Percentiles rank a stretch among this genome's conserved stretches.
Conservation (phyloP, 1,284 basidiomycete species). For the Anthracocystis panici-leucophaei region DNA sequence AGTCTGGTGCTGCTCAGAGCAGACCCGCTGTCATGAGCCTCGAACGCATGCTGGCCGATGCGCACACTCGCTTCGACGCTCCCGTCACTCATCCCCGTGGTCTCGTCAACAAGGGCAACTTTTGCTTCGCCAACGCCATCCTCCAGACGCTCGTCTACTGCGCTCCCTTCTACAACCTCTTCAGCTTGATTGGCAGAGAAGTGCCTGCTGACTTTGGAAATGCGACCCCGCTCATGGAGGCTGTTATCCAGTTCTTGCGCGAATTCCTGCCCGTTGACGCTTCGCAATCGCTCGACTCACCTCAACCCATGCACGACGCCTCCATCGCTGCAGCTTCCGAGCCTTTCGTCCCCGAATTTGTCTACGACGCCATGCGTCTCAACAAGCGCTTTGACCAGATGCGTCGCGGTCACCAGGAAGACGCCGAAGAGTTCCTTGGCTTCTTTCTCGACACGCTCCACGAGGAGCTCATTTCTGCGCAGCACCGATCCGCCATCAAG, state of each 20-base stretch:
- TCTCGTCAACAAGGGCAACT: conserved; percentile 92
- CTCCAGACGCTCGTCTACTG: conserved; percentile 91
- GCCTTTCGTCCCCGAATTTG: conserved; percentile 85
- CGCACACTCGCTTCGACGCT: conserved; percentile 54
- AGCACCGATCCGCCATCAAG: conserved; percentile 70
- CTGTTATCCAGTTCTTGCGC: conserved; percentile 81
- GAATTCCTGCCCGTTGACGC: conserved; percentile 75
- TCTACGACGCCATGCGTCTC: conserved; percentile 96
- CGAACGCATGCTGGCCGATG: conserved; percentile 44
- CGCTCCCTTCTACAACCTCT: conserved; percentile 83
- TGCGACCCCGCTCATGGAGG: conserved; percentile 83
- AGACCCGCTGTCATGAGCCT: conserved; percentile 39
- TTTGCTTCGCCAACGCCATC: conserved; percentile 96
- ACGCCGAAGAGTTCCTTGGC: conserved; percentile 98
- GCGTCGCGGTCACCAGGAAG: conserved; percentile 94
- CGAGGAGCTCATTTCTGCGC: conserved; percentile 84
- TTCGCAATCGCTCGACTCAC: conserved; percentile 24
- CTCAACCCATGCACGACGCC: conserved; percentile 18
- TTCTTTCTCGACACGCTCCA: conserved; percentile 95
- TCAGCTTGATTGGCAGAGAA: conserved; percentile 78
- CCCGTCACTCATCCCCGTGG: conserved; percentile 79
- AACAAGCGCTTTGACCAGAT: conserved; percentile 94
- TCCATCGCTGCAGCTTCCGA: conserved; percentile 46
- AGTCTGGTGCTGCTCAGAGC: conserved; percentile 20
- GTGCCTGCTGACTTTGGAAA: conserved; percentile 72